These are phyloP conservation scores for Calvatia gigantea DNA, from an alignment of 768 basidiomycete species.

Conservation along the genomic window DNA sequence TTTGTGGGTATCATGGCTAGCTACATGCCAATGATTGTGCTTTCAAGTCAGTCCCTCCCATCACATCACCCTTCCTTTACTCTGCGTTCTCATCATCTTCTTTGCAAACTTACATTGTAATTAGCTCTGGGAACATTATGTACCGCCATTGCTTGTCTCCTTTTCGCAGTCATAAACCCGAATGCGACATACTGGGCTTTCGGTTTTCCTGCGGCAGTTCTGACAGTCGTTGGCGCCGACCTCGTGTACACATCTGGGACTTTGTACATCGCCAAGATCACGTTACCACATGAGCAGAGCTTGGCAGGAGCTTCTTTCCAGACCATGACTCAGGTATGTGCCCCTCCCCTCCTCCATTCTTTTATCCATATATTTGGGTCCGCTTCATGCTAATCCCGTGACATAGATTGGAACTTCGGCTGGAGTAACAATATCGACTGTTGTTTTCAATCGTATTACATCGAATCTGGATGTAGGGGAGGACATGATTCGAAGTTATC, in stretches of 20 bases:
- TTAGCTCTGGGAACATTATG: slow-evolving; percentile 46
- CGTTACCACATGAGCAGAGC: slow-evolving; percentile 67
- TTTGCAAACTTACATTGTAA: not conserved
- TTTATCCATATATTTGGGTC: not conserved
- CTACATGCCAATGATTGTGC: slow-evolving; percentile 49
- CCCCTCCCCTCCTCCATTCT: not conserved
- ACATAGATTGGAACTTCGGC: slow-evolving; percentile 71
- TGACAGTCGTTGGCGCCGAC: slow-evolving; percentile 73
- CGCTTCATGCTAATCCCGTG: no score
- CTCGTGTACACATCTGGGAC: slow-evolving; percentile 74
- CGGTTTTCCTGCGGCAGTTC: slow-evolving; percentile 63
- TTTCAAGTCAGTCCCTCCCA: slow-evolving; percentile 45
- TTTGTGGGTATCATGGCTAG: slow-evolving; percentile 59
- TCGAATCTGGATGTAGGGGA: slow-evolving; percentile 22
- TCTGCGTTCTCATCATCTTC: not conserved
- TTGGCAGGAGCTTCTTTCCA: slow-evolving; percentile 75
- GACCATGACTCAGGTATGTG: slow-evolving; percentile 66
- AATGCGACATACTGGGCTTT: slow-evolving; percentile 66
- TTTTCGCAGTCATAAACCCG: slow-evolving; percentile 67
- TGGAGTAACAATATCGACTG: slow-evolving; percentile 69
- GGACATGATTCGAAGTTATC: slow-evolving; percentile 48
- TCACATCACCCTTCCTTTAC: not conserved
- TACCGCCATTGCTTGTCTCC: slow-evolving; percentile 54
- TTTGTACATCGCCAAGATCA: slow-evolving; percentile 68
- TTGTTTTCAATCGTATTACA: slow-evolving; percentile 59